Percentiles rank a stretch among this genome's conserved stretches.
phyloP scores from a whole-genome alignment of 2,329 filamentous ascomycete genomes.

The Exophiala bonariae region DNA sequence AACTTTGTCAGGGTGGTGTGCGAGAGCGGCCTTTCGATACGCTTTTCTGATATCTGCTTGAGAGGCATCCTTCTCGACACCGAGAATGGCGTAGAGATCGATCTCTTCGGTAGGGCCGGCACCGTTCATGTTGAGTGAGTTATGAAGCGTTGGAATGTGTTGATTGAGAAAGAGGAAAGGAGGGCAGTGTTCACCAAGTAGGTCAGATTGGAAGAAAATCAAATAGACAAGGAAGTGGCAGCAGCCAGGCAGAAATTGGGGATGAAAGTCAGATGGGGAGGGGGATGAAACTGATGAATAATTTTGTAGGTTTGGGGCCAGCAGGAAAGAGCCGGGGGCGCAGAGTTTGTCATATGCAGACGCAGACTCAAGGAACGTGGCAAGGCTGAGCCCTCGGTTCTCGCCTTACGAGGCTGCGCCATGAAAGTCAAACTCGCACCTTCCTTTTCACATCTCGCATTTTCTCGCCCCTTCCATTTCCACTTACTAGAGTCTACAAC shows the following conservation, averaged over 20 bases:
- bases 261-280: not conserved
- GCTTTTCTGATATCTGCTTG: constrained; percentile 55
- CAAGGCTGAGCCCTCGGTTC: too few relatives aligned
- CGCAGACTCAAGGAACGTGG: too few relatives aligned
- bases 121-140: constrained; percentile 20
- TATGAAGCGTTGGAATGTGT: not conserved
- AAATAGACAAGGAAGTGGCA: not conserved
- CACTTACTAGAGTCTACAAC: too few relatives aligned
- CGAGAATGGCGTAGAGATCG: constrained; percentile 37
- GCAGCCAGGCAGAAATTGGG: not conserved
- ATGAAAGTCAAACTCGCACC: too few relatives aligned
- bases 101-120: constrained; percentile 15
- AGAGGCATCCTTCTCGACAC: constrained; percentile 59
- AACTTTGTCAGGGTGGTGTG: constrained; percentile 92
- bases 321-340: too few relatives aligned
- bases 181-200: not conserved
- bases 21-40: constrained; percentile 90
- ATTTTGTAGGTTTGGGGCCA: too few relatives aligned
- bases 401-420: too few relatives aligned
- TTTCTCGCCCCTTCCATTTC: too few relatives aligned
- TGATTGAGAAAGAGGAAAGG: not conserved
- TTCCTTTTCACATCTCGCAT: too few relatives aligned
- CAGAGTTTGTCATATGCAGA: too few relatives aligned
- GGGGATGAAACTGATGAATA: too few relatives aligned
- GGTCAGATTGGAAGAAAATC: not conserved